phyloP scores from a whole-genome alignment of 306 rosid species.

The Glycyrrhiza uralensis region DNA sequence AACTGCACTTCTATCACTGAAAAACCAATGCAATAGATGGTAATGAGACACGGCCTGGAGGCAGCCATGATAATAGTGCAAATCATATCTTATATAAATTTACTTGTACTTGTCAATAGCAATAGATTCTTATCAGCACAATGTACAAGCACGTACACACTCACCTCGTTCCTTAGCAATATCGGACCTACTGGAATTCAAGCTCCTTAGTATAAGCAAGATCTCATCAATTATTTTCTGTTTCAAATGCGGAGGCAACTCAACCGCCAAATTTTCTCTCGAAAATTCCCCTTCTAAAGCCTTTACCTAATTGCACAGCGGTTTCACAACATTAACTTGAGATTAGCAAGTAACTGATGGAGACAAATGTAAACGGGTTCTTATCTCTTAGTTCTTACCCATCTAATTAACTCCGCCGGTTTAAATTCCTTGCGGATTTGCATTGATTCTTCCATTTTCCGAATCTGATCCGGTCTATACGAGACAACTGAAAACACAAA shows the following conservation, averaged over 20 bases:
- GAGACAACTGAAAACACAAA: slow-evolving; percentile 44
- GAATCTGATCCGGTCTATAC: slow-evolving; percentile 86
- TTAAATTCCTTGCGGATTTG: slow-evolving; percentile 59
- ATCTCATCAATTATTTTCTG: slow-evolving; percentile 63
- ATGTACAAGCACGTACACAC: too few relatives aligned
- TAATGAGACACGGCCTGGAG: background rate
- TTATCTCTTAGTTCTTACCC: slow-evolving; percentile 47
- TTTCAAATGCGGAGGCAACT: slow-evolving; percentile 64
- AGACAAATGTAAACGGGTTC: background rate
- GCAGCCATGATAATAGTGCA: background rate
- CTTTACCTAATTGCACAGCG: slow-evolving; percentile 53
- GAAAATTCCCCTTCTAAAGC: slow-evolving; percentile 52
- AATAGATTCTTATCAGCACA: too few relatives aligned
- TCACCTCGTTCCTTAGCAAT: slow-evolving; percentile 65
- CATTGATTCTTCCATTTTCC: slow-evolving; percentile 74
- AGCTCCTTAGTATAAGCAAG: slow-evolving; percentile 50
- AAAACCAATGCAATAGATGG: background rate
- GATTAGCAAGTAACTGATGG: too few relatives aligned
- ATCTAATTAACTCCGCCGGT: slow-evolving; percentile 66
- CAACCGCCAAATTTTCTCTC: slow-evolving; percentile 30
- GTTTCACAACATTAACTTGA: slow-evolving; percentile 14
- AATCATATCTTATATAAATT: background rate
- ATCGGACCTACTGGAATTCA: slow-evolving; percentile 42
- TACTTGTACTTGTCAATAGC: background rate
- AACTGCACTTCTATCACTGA: background rate